Evolutionary conservation across 805 yeast genomes (phyloP), one percentile per base, ranked within the genome.

Genomic region (Jamesozyma piceae): DNA sequence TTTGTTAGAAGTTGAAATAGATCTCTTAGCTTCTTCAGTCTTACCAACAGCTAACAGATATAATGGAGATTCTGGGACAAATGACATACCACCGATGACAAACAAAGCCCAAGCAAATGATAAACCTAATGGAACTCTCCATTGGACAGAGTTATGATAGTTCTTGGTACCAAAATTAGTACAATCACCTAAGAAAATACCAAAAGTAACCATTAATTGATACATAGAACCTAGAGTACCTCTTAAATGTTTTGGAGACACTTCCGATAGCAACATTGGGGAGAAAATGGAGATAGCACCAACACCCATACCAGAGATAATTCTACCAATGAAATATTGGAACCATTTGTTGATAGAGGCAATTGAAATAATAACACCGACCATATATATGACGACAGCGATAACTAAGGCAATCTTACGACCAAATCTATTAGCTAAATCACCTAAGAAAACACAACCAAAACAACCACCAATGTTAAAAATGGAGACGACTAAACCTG

Each of bases 391-490:
- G 17, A 34, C 37, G 21, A 32, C 35, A 17, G 18, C 67, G 27
- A 65, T 46, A 67, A 69, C 69, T 34, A 80, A 60, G 48, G 79
- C 80, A 39, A 56, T 47, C 58, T 77, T 77, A 65, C 86, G 70
- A 49, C 86, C 86, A 49, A 63, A 64, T 17, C 64, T 54, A 55
- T 80, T 85, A 49, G 74, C 82, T 28, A 68, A 46, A 52, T 71
- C 75, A 43, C 79, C 71, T 29, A 80, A 63, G 15, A 71, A 56
- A 27, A 79, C 55, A 54, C 83, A 82, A 55, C 87, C 86, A 47
- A 78, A 58, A 38, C 82, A 82, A 67, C 85, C 78, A 42, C 84
- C 84, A 49, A 77, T 64, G 60, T 78, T 78, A 68, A 79, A 80
- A 41, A 75, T 63, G 26, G 77, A 62, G 38, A 75, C 73, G 39